Conservation (phyloP, 352 stramenopile genomes). For the Pythium aphanidermatum region DNA sequence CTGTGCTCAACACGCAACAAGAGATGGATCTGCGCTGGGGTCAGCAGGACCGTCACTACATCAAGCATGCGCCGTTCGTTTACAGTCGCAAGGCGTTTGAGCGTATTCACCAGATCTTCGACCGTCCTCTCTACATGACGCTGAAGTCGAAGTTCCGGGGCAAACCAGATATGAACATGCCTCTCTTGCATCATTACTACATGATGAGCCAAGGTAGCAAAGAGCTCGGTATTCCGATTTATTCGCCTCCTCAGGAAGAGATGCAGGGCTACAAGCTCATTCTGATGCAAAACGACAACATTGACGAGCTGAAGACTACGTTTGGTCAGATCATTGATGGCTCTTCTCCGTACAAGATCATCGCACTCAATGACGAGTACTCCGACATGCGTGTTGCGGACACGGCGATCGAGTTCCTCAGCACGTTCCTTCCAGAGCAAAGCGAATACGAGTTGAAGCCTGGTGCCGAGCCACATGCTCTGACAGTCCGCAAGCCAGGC, state of each 20-base stretch:
- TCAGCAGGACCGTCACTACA: slow-evolving; percentile 72
- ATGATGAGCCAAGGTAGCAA: slow-evolving; percentile 77
- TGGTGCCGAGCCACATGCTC: slow-evolving; percentile 27
- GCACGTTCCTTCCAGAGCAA: slow-evolving; percentile 59
- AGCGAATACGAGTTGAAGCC: slow-evolving; percentile 63
- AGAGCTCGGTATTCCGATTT: slow-evolving; percentile 74
- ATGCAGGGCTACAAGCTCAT: slow-evolving; percentile 84
- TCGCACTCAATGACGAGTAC: slow-evolving; percentile 87
- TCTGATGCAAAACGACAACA: slow-evolving; percentile 80
- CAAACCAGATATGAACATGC: slow-evolving; percentile 87
- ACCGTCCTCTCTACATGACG: slow-evolving; percentile 73
- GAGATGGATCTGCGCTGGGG: slow-evolving; percentile 84
- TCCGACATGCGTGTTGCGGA: slow-evolving; percentile 72
- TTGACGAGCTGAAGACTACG: slow-evolving; percentile 55
- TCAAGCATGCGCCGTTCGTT: slow-evolving; percentile 86
- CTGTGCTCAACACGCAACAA: slow-evolving; percentile 84
- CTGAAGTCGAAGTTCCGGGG: slow-evolving; percentile 83
- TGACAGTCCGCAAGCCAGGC: slow-evolving; percentile 56
- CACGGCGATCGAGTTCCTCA: slow-evolving; percentile 60
- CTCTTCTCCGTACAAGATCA: slow-evolving; percentile 61
- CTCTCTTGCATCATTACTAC: slow-evolving; percentile 82
- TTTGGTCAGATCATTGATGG: slow-evolving; percentile 66
- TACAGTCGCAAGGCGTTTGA: slow-evolving; percentile 84
- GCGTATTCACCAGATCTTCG: slow-evolving; percentile 83
- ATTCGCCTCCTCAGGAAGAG: slow-evolving; percentile 60